Percentiles rank a stretch among this genome's conserved stretches.
These are phyloP conservation scores for Blastobotrys parvus DNA, from an alignment of 805 yeast genomes.

Conservation along the genomic window DNA sequence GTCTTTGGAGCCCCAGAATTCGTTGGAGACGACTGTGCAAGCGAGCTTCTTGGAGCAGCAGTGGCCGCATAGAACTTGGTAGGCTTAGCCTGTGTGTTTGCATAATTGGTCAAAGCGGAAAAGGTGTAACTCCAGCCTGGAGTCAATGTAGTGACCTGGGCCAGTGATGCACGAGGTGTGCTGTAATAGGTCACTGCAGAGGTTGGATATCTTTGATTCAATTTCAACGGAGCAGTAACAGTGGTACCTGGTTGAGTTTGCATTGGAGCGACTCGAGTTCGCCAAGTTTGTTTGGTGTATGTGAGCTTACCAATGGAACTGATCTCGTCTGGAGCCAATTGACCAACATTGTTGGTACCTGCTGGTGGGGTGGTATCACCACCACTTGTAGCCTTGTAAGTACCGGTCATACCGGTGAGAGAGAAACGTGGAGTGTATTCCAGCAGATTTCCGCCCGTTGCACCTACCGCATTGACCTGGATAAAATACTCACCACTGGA, in stretches of 20 bases:
- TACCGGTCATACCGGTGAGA: constrained; percentile 67
- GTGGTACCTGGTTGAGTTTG: constrained; percentile 74
- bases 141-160: constrained; percentile 56
- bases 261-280: constrained; percentile 82
- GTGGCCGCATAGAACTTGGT: constrained; percentile 18
- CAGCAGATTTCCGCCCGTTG: constrained; percentile 41
- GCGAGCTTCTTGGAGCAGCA: background rate
- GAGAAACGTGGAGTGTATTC: constrained; percentile 62
- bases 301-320: constrained; percentile 44
- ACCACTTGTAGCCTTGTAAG: constrained; percentile 30
- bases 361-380: constrained; percentile 37
- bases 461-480: constrained; percentile 51
- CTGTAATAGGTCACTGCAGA: constrained; percentile 57
- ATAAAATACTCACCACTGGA: constrained; percentile 64
- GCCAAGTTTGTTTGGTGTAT: constrained; percentile 73
- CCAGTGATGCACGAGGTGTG: constrained; percentile 38
- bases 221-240: constrained; percentile 46
- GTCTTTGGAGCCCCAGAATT: background rate
- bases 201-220: constrained; percentile 56
- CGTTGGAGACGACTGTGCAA: background rate
- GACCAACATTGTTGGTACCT: constrained; percentile 32
- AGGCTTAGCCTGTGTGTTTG: constrained; percentile 37
- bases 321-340: constrained; percentile 26
- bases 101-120: constrained; percentile 57
- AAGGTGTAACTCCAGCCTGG: constrained; percentile 77